A percentile compares a stretch with the other conserved stretches of the same genome.
phyloP scores from a whole-genome alignment of 2,329 filamentous ascomycete genomes.

The Alternaria metachromatica region DNA sequence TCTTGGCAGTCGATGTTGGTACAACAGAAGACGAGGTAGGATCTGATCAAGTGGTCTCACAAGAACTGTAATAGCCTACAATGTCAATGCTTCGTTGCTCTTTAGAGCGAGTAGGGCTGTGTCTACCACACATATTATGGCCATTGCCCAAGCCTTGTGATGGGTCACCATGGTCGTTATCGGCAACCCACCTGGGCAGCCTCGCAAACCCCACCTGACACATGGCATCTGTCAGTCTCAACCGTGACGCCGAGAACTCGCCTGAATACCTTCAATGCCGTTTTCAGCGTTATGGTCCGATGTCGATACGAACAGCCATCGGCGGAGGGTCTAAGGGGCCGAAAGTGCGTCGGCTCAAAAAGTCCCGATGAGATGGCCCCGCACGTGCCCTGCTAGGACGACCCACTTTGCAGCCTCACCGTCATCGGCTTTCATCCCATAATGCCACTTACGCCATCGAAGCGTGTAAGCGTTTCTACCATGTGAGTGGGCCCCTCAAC shows the following conservation, averaged over 20 bases:
- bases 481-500: not conserved
- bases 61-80: not conserved
- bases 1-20: not conserved
- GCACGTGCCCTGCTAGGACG: not conserved
- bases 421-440: not conserved
- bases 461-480: not conserved
- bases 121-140: not conserved
- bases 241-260: slow-evolving; percentile 7
- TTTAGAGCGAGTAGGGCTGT: not conserved
- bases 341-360: slow-evolving; percentile 5
- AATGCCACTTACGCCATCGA: slow-evolving; percentile 3
- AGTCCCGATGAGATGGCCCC: not conserved
- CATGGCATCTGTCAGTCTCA: not conserved
- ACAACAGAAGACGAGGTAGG: not conserved
- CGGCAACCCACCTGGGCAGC: not conserved
- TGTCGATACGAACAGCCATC: not conserved
- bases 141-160: not conserved
- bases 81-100: not conserved
- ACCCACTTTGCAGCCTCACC: not conserved
- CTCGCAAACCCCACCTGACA: not conserved
- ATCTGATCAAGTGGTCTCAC: not conserved
- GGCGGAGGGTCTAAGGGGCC: not conserved
- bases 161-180: not conserved
- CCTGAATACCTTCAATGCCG: not conserved
- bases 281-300: not conserved